Conservation (phyloP, 208 protist species). For the Angomonas deanei region DNA sequence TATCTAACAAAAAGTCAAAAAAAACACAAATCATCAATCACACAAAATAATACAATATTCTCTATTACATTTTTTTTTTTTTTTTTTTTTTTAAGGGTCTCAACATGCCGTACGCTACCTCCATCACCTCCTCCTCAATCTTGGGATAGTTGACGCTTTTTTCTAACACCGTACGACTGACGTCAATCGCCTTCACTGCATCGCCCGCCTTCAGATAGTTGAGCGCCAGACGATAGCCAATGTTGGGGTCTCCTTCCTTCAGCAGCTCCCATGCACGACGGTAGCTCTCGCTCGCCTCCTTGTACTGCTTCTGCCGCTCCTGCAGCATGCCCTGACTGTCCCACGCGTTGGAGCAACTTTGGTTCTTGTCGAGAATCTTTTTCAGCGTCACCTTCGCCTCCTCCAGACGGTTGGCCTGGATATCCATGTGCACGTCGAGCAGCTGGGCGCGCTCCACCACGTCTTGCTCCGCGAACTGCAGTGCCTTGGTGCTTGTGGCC, state of each 20-base stretch:
- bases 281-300: conserved; percentile 91
- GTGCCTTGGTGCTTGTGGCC: neutral
- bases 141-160: conserved; percentile 87
- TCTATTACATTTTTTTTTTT: neutral
- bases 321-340: conserved; percentile 85
- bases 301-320: conserved; percentile 82
- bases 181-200: conserved; percentile 91
- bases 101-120: conserved; percentile 85
- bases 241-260: conserved; percentile 69
- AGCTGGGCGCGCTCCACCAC: conserved; percentile 79
- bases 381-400: conserved; percentile 54
- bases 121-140: conserved; percentile 91
- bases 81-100: conserved; percentile 31
- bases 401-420: conserved; percentile 72
- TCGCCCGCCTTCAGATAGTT: conserved; percentile 94
- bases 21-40: too few relatives aligned
- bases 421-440: conserved; percentile 85
- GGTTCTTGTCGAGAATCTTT: conserved; percentile 63
- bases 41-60: too few relatives aligned
- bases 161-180: conserved; percentile 89
- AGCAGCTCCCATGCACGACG: conserved; percentile 90
- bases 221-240: conserved; percentile 96
- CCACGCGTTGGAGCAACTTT: conserved; percentile 79
- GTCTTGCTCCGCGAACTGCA: conserved; percentile 23
- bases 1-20: neutral